Percentiles rank a stretch among this genome's conserved stretches.
phyloP scores from a whole-genome alignment of 2,329 filamentous ascomycete genomes.

The Polychaeton citri region DNA sequence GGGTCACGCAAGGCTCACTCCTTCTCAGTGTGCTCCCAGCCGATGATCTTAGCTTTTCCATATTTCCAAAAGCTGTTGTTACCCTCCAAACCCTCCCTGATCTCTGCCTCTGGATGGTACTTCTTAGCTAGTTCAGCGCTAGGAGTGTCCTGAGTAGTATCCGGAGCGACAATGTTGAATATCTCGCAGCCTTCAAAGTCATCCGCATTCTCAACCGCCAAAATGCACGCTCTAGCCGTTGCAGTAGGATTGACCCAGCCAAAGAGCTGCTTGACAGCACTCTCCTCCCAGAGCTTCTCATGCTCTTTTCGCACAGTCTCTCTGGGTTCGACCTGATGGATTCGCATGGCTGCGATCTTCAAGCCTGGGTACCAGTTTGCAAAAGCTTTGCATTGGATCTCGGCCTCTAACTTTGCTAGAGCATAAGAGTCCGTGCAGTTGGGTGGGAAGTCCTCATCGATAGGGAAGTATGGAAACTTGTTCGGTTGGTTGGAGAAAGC shows the following conservation, averaged over 20 bases:
- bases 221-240: slow-evolving; percentile 23
- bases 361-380: slow-evolving; percentile 25
- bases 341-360: slow-evolving; percentile 25
- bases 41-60: slow-evolving; percentile 13
- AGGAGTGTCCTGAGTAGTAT: slow-evolving; percentile 13
- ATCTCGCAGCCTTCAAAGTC: slow-evolving; percentile 21
- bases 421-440: slow-evolving; percentile 25
- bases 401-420: slow-evolving; percentile 24
- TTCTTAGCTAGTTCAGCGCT: slow-evolving; percentile 14
- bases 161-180: slow-evolving; percentile 24
- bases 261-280: slow-evolving; percentile 24
- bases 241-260: slow-evolving; percentile 24
- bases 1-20: no score
- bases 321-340: slow-evolving; percentile 23
- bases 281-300: slow-evolving; percentile 19
- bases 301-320: slow-evolving; percentile 21
- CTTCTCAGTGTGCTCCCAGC: slow-evolving; percentile 15
- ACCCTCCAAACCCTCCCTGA: slow-evolving; percentile 9
- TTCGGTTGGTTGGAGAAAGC: slow-evolving; percentile 24
- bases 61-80: slow-evolving; percentile 15
- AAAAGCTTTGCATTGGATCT: slow-evolving; percentile 22
- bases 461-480: slow-evolving; percentile 24
- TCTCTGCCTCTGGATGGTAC: slow-evolving; percentile 14
- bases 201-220: slow-evolving; percentile 20
- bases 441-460: slow-evolving; percentile 23